These are phyloP conservation scores for Plasmodium falciparum DNA, from an alignment of 169 alveolate genomes.

Conservation along the genomic window DNA sequence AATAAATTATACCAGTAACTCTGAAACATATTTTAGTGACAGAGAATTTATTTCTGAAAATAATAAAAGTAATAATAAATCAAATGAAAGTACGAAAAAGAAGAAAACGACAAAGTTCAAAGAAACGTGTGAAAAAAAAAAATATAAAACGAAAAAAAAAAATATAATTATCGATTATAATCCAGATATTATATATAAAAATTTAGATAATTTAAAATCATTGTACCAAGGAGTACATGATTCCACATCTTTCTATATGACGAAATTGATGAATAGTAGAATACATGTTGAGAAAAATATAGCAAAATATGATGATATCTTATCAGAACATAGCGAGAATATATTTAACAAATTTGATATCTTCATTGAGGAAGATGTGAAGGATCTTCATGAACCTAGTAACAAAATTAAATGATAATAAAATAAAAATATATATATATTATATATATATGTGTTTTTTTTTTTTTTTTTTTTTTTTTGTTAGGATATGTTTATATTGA, in stretches of 20 bases:
- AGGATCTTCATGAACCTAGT: constrained; percentile 9
- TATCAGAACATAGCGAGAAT: constrained; percentile 43
- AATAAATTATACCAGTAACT: constrained; percentile 22
- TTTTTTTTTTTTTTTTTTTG: no score
- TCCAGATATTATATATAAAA: constrained; percentile 3
- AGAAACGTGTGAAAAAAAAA: neutral
- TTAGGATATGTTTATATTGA: constrained; percentile 33
- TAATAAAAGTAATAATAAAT: constrained; percentile 18
- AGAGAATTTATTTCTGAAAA: neutral
- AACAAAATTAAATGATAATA: neutral
- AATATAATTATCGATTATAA: constrained; percentile 11
- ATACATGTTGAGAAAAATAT: constrained; percentile 34
- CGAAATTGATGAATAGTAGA: constrained; percentile 35
- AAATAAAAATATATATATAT: neutral
- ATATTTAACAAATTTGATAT: constrained; percentile 34
- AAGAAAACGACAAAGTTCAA: constrained; percentile 19
- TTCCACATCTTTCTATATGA: constrained; percentile 23
- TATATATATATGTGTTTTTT: neutral
- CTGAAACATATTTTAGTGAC: constrained; percentile 1
- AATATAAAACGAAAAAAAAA: constrained; percentile 11
- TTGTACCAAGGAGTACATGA: constrained; percentile 38
- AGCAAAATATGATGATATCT: constrained; percentile 37
- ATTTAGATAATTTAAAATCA: constrained; percentile 31
- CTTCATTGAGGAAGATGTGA: constrained; percentile 27
- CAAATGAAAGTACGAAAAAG: constrained; percentile 11